These are phyloP conservation scores for Ceratocystis lukuohia DNA, from an alignment of 2,329 filamentous ascomycete species.

Conservation along the genomic window DNA sequence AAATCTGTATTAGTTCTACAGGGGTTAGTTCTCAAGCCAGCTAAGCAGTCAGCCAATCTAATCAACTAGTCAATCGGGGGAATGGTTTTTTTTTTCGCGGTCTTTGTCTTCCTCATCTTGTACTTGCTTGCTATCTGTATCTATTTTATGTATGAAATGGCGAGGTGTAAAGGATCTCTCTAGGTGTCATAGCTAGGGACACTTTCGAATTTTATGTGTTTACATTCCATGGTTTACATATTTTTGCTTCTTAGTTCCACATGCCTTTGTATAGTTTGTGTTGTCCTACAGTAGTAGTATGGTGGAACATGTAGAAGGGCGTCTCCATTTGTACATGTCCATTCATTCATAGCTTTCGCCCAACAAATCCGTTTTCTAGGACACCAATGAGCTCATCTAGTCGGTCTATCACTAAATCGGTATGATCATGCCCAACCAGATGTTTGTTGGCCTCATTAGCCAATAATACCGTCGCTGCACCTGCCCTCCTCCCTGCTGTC, in stretches of 20 bases:
- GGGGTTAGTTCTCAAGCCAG: slow-evolving; percentile 5
- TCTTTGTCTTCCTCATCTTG: slow-evolving; percentile 10
- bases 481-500: slow-evolving; percentile 68
- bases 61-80: not conserved
- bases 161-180: slow-evolving; percentile 3
- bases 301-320: not conserved
- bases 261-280: not conserved
- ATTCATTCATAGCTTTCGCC: slow-evolving; percentile 23
- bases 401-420: slow-evolving; percentile 56
- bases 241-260: not conserved
- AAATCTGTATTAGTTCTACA: not conserved
- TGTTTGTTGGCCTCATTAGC: slow-evolving; percentile 67
- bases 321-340: not conserved
- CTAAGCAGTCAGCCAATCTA: not conserved
- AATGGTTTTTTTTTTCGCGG: slow-evolving; percentile 1
- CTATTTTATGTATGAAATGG: slow-evolving; percentile 14
- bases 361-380: slow-evolving; percentile 61
- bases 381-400: slow-evolving; percentile 66
- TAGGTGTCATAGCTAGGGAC: not conserved
- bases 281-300: not conserved
- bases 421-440: slow-evolving; percentile 58
- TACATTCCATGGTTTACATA: not conserved
- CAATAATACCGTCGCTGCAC: slow-evolving; percentile 79
- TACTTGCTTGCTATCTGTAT: slow-evolving; percentile 1
- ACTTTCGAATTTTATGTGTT: not conserved